phyloP scores from a whole-genome alignment of 805 yeast species.

The Kuraishia floccosa region DNA sequence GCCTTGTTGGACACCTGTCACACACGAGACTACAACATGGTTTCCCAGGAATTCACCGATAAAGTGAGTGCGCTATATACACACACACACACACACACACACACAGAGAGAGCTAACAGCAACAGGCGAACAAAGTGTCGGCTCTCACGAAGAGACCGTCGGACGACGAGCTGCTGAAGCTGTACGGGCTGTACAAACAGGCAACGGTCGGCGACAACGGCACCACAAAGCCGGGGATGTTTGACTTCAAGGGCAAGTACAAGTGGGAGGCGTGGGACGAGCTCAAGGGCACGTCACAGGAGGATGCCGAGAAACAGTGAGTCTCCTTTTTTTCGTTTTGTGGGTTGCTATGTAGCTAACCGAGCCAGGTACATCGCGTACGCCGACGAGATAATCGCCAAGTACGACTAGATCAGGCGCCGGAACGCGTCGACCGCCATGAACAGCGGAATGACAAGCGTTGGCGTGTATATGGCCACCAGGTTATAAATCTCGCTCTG shows the following conservation, averaged over 20 bases:
- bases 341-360: background rate
- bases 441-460: slow-evolving; percentile 49
- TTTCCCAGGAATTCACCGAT: slow-evolving; percentile 22
- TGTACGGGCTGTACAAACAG: slow-evolving; percentile 93
- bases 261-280: slow-evolving; percentile 97
- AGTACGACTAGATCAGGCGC: slow-evolving; percentile 22
- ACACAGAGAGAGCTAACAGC: slow-evolving; percentile 1
- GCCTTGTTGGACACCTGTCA: background rate
- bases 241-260: slow-evolving; percentile 90
- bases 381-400: slow-evolving; percentile 50
- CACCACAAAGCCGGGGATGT: slow-evolving; percentile 81
- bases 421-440: slow-evolving; percentile 36
- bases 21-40: slow-evolving; percentile 12
- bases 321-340: slow-evolving; percentile 4
- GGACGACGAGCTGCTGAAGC: slow-evolving; percentile 76
- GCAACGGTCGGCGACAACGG: slow-evolving; percentile 93
- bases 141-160: slow-evolving; percentile 64
- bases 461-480: slow-evolving; percentile 54
- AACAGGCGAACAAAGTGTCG: slow-evolving; percentile 75
- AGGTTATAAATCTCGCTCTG: slow-evolving; percentile 27
- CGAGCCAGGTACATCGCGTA: slow-evolving; percentile 42
- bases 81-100: background rate
- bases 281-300: slow-evolving; percentile 75
- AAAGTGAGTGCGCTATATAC: slow-evolving; percentile 14
- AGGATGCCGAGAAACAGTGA: slow-evolving; percentile 76